A percentile compares a stretch with the other conserved stretches of the same genome.
Evolutionary conservation across 257 asterid species (phyloP).

Genomic region (Handroanthus guayacan): DNA sequence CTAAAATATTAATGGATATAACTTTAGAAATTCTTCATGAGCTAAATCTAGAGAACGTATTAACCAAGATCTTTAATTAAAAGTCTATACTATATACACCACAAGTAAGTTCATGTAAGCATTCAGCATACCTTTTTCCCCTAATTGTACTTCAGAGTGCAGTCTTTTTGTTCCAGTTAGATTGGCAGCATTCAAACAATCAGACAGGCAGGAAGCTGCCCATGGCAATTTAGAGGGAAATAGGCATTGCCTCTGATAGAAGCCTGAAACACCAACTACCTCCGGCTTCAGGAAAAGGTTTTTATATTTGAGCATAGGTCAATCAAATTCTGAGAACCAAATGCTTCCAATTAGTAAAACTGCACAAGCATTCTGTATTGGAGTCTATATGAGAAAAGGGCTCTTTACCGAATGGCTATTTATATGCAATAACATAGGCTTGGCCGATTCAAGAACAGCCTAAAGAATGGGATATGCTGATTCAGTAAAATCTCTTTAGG

Average conservation of each 20-base stretch:
- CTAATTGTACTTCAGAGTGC: slow-evolving; percentile 39
- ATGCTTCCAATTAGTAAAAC: slow-evolving; percentile 32
- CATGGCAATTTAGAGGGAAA: slow-evolving; percentile 42
- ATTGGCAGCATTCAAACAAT: slow-evolving; percentile 37
- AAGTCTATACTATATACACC: slow-evolving; percentile 2
- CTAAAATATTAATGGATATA: slow-evolving; percentile 37
- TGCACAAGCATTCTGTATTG: not conserved
- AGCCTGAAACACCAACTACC: slow-evolving; percentile 40
- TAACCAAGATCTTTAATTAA: not conserved
- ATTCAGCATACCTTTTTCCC: slow-evolving; percentile 44
- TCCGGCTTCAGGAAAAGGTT: slow-evolving; percentile 44
- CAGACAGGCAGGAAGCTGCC: slow-evolving; percentile 37
- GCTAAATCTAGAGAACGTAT: slow-evolving; percentile 9
- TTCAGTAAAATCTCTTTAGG: not conserved
- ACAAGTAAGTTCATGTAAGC: slow-evolving; percentile 6
- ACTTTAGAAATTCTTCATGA: not conserved
- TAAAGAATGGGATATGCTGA: not conserved
- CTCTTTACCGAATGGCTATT: not conserved
- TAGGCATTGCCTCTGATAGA: slow-evolving; percentile 36
- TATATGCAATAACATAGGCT: not conserved
- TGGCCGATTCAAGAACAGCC: not conserved
- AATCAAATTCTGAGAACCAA: slow-evolving; percentile 38
- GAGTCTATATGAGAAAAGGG: slow-evolving; percentile 12
- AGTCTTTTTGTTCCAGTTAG: slow-evolving; percentile 40
- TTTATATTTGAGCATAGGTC: slow-evolving; percentile 58